phyloP scores from a whole-genome alignment of 495 filamentous ascomycete genomes.

The Aspergillus incahuasiensis region DNA sequence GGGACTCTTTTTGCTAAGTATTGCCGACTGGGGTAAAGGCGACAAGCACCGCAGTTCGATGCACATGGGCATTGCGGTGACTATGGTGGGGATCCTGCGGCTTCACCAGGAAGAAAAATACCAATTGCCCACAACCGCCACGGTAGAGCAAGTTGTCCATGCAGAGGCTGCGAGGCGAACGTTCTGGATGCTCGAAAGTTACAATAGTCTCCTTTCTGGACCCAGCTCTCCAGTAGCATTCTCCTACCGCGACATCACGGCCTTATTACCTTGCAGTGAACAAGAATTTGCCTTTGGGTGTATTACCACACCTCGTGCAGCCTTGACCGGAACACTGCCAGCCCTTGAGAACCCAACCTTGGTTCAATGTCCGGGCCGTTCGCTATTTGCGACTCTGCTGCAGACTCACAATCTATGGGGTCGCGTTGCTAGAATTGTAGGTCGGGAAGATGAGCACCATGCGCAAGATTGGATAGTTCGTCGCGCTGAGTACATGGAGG shows the following conservation, averaged over 20 bases:
- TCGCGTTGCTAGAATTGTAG: too few relatives aligned
- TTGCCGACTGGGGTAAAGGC: neutral
- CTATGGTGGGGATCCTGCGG: neutral
- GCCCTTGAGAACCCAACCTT: too few relatives aligned
- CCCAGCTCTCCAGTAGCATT: neutral
- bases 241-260: too few relatives aligned
- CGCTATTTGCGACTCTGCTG: too few relatives aligned
- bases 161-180: neutral
- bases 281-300: too few relatives aligned
- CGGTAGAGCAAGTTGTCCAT: too few relatives aligned
- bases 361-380: too few relatives aligned
- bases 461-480: neutral
- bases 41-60: slow-evolving; percentile 1
- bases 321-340: too few relatives aligned
- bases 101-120: neutral
- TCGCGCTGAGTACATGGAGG: neutral
- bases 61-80: neutral
- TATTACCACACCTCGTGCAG: too few relatives aligned
- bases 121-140: neutral
- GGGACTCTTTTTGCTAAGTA: neutral
- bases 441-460: too few relatives aligned
- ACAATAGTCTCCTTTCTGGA: neutral
- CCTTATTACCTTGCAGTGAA: too few relatives aligned
- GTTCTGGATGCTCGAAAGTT: slow-evolving; percentile 1
- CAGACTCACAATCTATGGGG: too few relatives aligned